These are phyloP conservation scores for Coniochaeta ligniaria DNA, from an alignment of 2,329 filamentous ascomycete genomes.

Conservation along the genomic window DNA sequence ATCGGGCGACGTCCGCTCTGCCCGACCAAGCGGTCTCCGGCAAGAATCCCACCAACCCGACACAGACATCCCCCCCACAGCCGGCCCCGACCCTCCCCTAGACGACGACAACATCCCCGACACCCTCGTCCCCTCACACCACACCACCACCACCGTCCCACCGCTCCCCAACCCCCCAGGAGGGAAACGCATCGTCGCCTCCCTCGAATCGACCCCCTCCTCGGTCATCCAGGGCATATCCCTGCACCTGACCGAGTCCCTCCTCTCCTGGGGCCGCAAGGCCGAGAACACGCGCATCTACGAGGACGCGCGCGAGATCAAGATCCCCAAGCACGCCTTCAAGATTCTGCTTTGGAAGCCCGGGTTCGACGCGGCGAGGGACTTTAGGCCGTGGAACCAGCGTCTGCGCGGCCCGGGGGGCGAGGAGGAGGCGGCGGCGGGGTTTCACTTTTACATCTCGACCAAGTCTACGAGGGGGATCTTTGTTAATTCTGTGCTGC, in stretches of 20 bases:
- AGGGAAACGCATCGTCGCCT: slow-evolving; percentile 47
- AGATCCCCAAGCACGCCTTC: slow-evolving; percentile 76
- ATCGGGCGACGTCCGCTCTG: slow-evolving; percentile 4
- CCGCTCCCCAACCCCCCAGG: slow-evolving; percentile 22
- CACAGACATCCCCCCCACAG: slow-evolving; percentile 8
- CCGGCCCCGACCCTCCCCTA: slow-evolving; percentile 3
- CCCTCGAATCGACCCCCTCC: slow-evolving; percentile 55
- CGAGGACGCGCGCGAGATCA: slow-evolving; percentile 52
- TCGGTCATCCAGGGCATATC: slow-evolving; percentile 59
- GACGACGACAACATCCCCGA: slow-evolving; percentile 20
- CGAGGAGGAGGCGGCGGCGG: slow-evolving; percentile 22
- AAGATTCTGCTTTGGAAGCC: slow-evolving; percentile 69
- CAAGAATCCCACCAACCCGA: neutral
- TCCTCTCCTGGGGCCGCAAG: slow-evolving; percentile 73
- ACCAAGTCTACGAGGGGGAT: slow-evolving; percentile 75
- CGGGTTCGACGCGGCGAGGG: slow-evolving; percentile 53
- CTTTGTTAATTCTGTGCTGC: slow-evolving; percentile 62
- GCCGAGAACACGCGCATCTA: slow-evolving; percentile 63
- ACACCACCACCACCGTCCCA: slow-evolving; percentile 27
- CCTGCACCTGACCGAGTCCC: slow-evolving; percentile 57
- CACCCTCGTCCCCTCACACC: slow-evolving; percentile 25
- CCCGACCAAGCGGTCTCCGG: slow-evolving; percentile 1
- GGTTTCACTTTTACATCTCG: slow-evolving; percentile 65
- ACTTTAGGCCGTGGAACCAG: slow-evolving; percentile 48
- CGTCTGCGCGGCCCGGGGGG: too few relatives aligned